Base-by-base conservation (phyloP, 495 filamentous ascomycete genomes). In the Penicillium pancosmium region DNA sequence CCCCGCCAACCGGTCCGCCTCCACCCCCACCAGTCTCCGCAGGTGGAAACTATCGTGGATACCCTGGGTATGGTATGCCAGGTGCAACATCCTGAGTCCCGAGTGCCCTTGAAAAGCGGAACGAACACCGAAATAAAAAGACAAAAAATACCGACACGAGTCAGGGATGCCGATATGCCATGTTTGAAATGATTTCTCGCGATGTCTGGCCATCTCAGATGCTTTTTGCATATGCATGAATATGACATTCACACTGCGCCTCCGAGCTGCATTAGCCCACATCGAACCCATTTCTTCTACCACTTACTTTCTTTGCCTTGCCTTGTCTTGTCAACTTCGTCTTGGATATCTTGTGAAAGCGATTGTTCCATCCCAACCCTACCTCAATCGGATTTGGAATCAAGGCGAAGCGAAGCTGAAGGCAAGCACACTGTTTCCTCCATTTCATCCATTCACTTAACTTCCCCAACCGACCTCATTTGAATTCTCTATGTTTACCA, bases 1-100 rank as follows among this genome's bases (percentile, higher is more conserved):
- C 78, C 19, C 75, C 79, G 10, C 73, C 78, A 23, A 71, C 54
- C 31, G 79, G 75, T 16, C 69, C 75, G 5, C 67, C 77, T 18
- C 75, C 79, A 18, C 61, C 74, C 34, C 70, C 78, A 5, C 75
- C 78, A 2, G 65, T 69, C 43, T 64, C 71, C 15, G 63, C 66
- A 3, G 70, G 71, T 55, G 67, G 65, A 35, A 69, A 61, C 27
- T 76, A 73, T 73, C 71, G 72, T 38, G 69, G 63, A 40, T 72
- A 74, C 49, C 60, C 65, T 6, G 54, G 64, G 13, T 59, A 63
- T 11, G 27, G 27, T 9, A 67, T 58, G 57, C 68, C 71, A 8
- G 68, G 70, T 5, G 38, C 57, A 5, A 57, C 25, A 18, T 56
- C 60, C 23, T 62, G 18, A 57, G 34, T 15, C 1, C 21, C 10